Base-by-base conservation (phyloP, 352 stramenopile species). In the Phytophthora meadii region DNA sequence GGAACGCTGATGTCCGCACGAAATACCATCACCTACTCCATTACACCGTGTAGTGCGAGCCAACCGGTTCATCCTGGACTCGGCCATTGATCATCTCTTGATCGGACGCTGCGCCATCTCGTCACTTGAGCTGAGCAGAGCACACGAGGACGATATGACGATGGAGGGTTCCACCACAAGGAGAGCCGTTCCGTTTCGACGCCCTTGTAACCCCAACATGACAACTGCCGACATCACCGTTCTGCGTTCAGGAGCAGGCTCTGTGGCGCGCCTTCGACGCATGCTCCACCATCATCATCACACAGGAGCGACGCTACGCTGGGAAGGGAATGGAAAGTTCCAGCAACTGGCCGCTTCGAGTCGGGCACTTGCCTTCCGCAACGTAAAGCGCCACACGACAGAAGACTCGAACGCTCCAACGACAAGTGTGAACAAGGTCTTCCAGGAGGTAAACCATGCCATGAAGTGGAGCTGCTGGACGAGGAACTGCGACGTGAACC, bases 181-280 rank as follows among this genome's bases (percentile, higher is more conserved):
- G 42, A 62, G 4, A 63, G 49, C 9, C 51, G 62, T n/a, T 40
- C 39, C 42, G 22, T n/a, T 41, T 2, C 61, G 71, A 41, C 58
- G 68, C n/a, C 49, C 60, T 34, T 79, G 53, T 42, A 81, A 66
- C 37, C 68, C 28, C 30, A 74, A 10, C 49, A 76, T 91, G 39
- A 81, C 63, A 0, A 47, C 78, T 0, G 67, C 72, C 19, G 78
- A 91, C 25, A 77, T 86, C 42, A 84, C 60, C 15, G 66, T 76
- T 1, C 44, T 92, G 3, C 70, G 80, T 1, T 76, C 81, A n/a
- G 1, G 84, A 92, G 45, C 84, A 92, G 36, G 84, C 84, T 3
- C 64, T 93, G 8, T 93, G 84, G 84, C 76, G 82, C 7, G 83
- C 83, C 0, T 94, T 94, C 61, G 85, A 94, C 52, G 85, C 82